These are phyloP conservation scores for Aristolochia fimbriata DNA, from an alignment of 164 flowering plant species.

Conservation along the genomic window DNA sequence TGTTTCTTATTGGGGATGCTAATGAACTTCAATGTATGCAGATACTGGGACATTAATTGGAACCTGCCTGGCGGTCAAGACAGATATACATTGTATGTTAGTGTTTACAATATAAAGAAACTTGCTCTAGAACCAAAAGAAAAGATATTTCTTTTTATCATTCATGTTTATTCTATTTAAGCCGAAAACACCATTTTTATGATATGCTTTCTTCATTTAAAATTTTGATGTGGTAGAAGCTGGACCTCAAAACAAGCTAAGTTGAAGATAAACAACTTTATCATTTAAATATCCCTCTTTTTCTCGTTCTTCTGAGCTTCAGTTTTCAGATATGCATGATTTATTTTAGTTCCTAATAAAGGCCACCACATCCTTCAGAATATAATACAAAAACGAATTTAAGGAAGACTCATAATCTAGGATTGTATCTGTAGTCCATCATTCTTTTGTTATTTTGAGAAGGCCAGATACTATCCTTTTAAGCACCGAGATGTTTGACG, in stretches of 20 bases:
- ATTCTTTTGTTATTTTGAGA: too few relatives aligned
- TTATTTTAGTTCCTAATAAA: not conserved
- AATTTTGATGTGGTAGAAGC: too few relatives aligned
- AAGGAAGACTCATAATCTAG: too few relatives aligned
- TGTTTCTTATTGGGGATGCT: not conserved
- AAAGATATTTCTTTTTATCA: not conserved
- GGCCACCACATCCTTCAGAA: too few relatives aligned
- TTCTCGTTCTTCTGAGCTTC: not conserved
- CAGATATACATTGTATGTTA: conserved; percentile 29
- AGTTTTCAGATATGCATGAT: not conserved
- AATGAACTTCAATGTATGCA: conserved; percentile 12
- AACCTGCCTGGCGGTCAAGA: conserved; percentile 34
- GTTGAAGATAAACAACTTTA: not conserved
- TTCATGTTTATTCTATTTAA: not conserved
- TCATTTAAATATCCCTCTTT: not conserved
- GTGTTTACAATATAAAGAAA: too few relatives aligned
- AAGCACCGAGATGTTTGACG: not conserved
- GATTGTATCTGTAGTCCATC: too few relatives aligned
- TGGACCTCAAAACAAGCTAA: not conserved
- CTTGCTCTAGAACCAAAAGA: not conserved
- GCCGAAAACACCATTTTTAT: too few relatives aligned
- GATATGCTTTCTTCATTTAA: too few relatives aligned
- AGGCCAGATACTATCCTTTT: not conserved
- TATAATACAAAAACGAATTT: too few relatives aligned
- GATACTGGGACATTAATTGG: conserved; percentile 55